Percentiles rank a stretch among this genome's conserved stretches.
Conservation (phyloP, 805 yeast genomes). For the Cyberlindnera americana region DNA sequence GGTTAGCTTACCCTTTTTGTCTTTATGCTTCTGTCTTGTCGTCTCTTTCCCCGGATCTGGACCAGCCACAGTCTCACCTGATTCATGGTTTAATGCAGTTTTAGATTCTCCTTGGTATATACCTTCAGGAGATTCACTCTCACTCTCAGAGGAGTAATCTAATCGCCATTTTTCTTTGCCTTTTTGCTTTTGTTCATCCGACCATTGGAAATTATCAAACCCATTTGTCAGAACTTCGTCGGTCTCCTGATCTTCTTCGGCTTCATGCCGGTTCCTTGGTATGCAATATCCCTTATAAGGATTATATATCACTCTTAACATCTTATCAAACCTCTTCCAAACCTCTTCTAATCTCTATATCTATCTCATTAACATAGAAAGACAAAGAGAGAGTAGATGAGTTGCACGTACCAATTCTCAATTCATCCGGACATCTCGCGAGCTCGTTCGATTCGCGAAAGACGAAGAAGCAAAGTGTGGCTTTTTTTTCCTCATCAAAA, state of each 20-base stretch:
- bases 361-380: no score
- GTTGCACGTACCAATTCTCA: neutral
- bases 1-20: conserved; percentile 6
- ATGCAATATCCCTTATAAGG: conserved; percentile 26
- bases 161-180: no score
- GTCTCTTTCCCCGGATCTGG: neutral
- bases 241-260: neutral
- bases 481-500: neutral
- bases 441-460: conserved; percentile 1
- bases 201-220: conserved; percentile 42
- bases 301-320: conserved; percentile 19
- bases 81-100: conserved; percentile 11
- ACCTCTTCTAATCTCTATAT: no score
- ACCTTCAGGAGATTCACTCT: conserved; percentile 1
- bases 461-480: no score
- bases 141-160: no score
- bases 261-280: conserved; percentile 10
- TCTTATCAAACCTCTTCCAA: conserved; percentile 1
- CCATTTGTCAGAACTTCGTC: conserved; percentile 31
- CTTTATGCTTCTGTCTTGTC: conserved; percentile 1
- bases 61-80: neutral
- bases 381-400: neutral
- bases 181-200: no score
- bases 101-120: conserved; percentile 11
- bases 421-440: no score